phyloP scores from a whole-genome alignment of 2,329 filamentous ascomycete genomes.

The Microsporum audouinii region DNA sequence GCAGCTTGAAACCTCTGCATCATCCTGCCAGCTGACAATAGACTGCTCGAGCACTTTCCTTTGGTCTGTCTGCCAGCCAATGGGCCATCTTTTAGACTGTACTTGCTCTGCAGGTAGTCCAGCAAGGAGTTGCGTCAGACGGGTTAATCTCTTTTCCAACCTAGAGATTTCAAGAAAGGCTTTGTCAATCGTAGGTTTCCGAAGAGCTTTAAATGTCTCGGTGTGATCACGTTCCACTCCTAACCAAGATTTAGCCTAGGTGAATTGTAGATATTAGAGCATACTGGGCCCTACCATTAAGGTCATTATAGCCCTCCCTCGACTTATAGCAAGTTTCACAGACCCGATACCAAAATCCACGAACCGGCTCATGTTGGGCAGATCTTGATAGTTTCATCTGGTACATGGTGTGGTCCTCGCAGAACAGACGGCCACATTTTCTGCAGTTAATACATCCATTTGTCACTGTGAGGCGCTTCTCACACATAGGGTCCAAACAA shows the following conservation, averaged over 20 bases:
- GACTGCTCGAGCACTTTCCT: constrained; percentile 79
- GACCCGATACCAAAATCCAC: constrained; percentile 86
- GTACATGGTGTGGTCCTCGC: constrained; percentile 97
- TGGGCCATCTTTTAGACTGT: constrained; percentile 40
- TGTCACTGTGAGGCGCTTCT: constrained; percentile 62
- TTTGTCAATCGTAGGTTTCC: constrained; percentile 69
- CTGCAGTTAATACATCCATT: constrained; percentile 86
- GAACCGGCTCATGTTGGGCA: constrained; percentile 76
- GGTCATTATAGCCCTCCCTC: constrained; percentile 87
- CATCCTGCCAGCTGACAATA: constrained; percentile 90
- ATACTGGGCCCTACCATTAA: constrained; percentile 41
- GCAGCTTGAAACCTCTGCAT: constrained; percentile 65
- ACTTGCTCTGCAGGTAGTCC: constrained; percentile 58
- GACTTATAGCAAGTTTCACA: constrained; percentile 99
- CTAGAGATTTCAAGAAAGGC: constrained; percentile 78
- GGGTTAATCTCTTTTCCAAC: constrained; percentile 82
- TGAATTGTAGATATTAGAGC: background rate
- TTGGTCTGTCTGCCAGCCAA: constrained; percentile 59
- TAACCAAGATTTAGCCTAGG: constrained; percentile 15
- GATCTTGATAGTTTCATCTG: constrained; percentile 94
- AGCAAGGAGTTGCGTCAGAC: constrained; percentile 72
- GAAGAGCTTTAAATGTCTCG: constrained; percentile 55
- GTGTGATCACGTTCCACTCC: constrained; percentile 62
- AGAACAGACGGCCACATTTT: constrained; percentile 85
- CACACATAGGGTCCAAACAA: constrained; percentile 81